phyloP scores from a whole-genome alignment of 371 early-diverging fungal species.

The Apophysomyces sp. region DNA sequence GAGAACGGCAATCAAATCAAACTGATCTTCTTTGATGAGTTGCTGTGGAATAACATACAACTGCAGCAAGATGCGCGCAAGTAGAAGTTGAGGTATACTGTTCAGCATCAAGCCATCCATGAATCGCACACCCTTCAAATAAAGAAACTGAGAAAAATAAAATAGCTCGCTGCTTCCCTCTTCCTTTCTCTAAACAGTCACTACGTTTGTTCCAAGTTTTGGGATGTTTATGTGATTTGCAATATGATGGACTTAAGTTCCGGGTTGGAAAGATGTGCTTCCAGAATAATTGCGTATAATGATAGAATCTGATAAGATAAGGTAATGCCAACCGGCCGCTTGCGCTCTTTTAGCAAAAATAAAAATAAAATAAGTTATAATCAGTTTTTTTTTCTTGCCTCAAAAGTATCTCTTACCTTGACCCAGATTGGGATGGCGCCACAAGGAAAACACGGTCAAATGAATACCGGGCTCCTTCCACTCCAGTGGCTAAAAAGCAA shows the following conservation, averaged over 20 bases:
- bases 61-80: constrained; percentile 38
- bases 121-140: background rate
- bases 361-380: too few species aligned
- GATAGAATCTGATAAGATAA: constrained; percentile 53
- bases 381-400: background rate
- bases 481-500: constrained; percentile 10
- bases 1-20: constrained; percentile 19
- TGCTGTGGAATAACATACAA: constrained; percentile 23
- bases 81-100: constrained; percentile 26
- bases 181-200: background rate
- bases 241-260: constrained; percentile 1
- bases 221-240: background rate
- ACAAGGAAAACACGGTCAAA: constrained; percentile 60
- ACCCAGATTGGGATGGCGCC: constrained; percentile 52
- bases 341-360: constrained; percentile 34
- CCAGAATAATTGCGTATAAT: constrained; percentile 31
- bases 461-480: constrained; percentile 23
- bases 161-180: background rate
- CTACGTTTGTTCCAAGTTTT: background rate
- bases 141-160: background rate
- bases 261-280: background rate
- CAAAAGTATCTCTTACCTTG: constrained; percentile 25
- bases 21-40: constrained; percentile 3
- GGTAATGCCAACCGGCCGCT: constrained; percentile 49
- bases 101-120: constrained; percentile 35